Conservation (phyloP, 2,329 filamentous ascomycete genomes). For the Cytospora schulzeri region DNA sequence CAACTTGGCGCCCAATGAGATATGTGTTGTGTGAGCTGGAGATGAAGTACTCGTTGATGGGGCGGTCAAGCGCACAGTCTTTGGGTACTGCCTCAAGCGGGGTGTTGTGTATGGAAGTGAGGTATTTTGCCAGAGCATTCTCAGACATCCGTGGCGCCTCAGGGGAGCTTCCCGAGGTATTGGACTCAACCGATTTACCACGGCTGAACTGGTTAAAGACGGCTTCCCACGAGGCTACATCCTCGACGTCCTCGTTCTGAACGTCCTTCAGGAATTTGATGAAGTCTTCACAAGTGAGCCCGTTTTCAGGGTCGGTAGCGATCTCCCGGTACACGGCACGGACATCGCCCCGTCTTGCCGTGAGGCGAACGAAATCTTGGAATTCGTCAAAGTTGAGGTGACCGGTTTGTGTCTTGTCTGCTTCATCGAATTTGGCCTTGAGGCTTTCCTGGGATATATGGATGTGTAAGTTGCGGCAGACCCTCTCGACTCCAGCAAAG, state of each 20-base stretch:
- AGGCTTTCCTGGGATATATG: conserved; percentile 80
- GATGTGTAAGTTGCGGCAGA: conserved; percentile 90
- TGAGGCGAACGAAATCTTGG: conserved; percentile 75
- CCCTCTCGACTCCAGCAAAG: conserved; percentile 74
- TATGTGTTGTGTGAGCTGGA: conserved; percentile 99
- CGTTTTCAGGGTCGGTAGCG: conserved; percentile 59
- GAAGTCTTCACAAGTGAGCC: conserved; percentile 75
- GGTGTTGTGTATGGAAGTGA: conserved; percentile 74
- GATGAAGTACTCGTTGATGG: conserved; percentile 95
- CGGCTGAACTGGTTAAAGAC: conserved; percentile 73
- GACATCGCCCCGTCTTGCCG: conserved; percentile 85
- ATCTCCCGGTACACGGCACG: conserved; percentile 69
- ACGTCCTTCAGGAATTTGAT: conserved; percentile 70
- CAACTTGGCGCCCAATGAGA: conserved; percentile 85
- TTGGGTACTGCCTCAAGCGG: conserved; percentile 64
- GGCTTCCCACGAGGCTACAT: conserved; percentile 68
- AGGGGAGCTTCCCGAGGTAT: conserved; percentile 41
- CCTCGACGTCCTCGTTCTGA: conserved; percentile 76
- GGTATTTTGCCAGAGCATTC: conserved; percentile 74
- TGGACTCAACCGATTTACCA: conserved; percentile 34
- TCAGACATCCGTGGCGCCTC: conserved; percentile 70
- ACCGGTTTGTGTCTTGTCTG: conserved; percentile 65
- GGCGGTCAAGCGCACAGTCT: conserved; percentile 71
- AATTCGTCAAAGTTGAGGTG: conserved; percentile 80
- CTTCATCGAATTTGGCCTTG: conserved; percentile 71